Conservation (phyloP, 2,329 filamentous ascomycete genomes). For the Claviceps lovelessii region DNA sequence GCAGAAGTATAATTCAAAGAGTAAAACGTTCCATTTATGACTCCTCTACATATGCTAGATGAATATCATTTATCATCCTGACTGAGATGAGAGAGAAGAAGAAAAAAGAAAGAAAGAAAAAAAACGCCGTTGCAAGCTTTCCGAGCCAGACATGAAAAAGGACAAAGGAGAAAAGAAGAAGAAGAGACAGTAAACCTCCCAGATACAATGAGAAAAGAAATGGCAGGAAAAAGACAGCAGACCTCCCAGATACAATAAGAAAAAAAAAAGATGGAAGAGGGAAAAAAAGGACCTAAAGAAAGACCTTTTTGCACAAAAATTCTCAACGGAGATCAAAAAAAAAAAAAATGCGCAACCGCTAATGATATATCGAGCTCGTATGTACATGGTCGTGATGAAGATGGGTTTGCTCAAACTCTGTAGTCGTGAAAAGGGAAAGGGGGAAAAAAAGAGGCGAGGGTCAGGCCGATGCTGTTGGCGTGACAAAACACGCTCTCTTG, state of each 20-base stretch:
- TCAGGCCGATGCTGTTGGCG: not conserved
- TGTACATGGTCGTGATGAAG: constrained; percentile 1
- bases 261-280: not conserved
- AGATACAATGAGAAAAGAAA: too few relatives aligned
- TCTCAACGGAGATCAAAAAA: not conserved
- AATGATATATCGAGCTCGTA: not conserved
- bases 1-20: too few relatives aligned
- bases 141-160: not conserved
- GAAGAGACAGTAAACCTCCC: too few relatives aligned
- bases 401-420: not conserved
- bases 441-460: not conserved
- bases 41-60: too few relatives aligned
- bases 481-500: not conserved
- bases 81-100: too few relatives aligned
- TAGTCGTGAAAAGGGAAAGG: not conserved
- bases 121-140: not conserved
- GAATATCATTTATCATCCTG: too few relatives aligned
- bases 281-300: not conserved
- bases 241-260: not conserved
- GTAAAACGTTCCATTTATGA: too few relatives aligned
- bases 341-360: constrained; percentile 2
- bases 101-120: not conserved
- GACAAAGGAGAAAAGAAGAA: not conserved
- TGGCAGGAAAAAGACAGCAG: not conserved
- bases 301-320: too few relatives aligned